phyloP scores from a whole-genome alignment of 2,329 filamentous ascomycete species.

The Aspergillus neotritici region DNA sequence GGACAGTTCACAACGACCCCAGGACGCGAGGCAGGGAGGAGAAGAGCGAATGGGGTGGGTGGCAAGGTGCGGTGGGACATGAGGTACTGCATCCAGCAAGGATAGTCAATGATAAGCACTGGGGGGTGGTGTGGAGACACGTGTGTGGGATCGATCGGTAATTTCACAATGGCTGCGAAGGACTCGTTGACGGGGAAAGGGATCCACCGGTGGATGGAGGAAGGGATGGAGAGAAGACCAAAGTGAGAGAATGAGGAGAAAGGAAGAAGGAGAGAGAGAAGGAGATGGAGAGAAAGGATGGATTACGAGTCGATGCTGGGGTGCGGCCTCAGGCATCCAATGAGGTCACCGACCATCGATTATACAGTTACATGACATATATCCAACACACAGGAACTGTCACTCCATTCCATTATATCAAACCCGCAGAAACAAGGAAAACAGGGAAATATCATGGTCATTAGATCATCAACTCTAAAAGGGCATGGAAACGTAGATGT shows the following conservation, averaged over 20 bases:
- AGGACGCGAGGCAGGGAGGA: constrained; percentile 2
- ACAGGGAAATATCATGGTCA: constrained; percentile 5
- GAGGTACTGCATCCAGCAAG: constrained; percentile 5
- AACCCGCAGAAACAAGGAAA: neutral
- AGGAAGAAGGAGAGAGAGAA: neutral
- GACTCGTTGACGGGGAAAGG: no score
- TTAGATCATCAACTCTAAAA: constrained; percentile 16
- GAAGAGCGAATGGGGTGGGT: constrained; percentile 9
- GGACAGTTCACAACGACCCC: constrained; percentile 13
- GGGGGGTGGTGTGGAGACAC: neutral
- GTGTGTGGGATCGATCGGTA: no score
- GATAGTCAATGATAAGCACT: neutral
- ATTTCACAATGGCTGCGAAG: no score
- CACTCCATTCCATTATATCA: neutral
- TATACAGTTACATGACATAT: no score
- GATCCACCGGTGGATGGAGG: no score
- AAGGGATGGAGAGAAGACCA: neutral
- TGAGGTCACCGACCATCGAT: no score
- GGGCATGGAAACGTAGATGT: constrained; percentile 4
- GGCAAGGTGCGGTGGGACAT: constrained; percentile 15
- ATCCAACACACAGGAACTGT: no score
- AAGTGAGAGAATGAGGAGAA: neutral
- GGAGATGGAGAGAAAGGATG: no score
- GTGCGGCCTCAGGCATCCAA: no score
- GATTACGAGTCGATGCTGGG: no score